Base-by-base conservation (phyloP, 345 rosid species). In the Salix purpurea region DNA sequence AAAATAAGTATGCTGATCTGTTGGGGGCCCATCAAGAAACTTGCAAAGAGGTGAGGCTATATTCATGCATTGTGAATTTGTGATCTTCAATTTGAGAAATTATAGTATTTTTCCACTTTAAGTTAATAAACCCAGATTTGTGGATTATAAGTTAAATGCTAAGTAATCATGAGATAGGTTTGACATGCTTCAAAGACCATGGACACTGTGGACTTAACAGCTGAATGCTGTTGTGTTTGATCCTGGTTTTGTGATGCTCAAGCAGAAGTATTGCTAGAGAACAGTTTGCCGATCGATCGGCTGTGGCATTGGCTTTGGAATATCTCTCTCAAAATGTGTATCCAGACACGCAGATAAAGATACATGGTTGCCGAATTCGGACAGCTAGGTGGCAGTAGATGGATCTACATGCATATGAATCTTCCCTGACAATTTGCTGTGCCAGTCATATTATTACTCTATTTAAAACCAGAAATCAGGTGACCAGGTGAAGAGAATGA, bases 1-100 rank as follows among this genome's bases (percentile, higher is more conserved):
- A 80, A 76, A 81, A 76, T 24, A 90, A 89, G 85, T 89, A 93
- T 72, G 87, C 82, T 79, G 94, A 93, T 74, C 94, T 93, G 69
- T 78, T 88, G 78, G 88, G 86, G 37, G 80, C 84, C 60, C 93
- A 95, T 79, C 90, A 91, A n/a, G 87, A 88, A 75, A 86, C 86
- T 26, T 82, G 89, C 82, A 90, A 86, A 83, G 90, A 91, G 97
- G 98, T 91, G 78, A 72, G 37, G 4, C 42, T 15, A 58, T 74
- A 23, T 42, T 26, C 52, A 24, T 1, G n/a, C 39, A 14, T 12
- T 24, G 19, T 34, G 36, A 34, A 34, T 34, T 5, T 34, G 36
- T 50, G n/a, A 50, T 50, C 7, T 18, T 50, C 19, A 50, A 50
- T 4, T 2, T 18, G 58, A 52, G n/a, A 19, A 18, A 18, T 52